Evolutionary conservation across 306 rosid genomes (phyloP), one percentile per base, ranked within the genome.

Genomic region (Fragaria ananassa): DNA sequence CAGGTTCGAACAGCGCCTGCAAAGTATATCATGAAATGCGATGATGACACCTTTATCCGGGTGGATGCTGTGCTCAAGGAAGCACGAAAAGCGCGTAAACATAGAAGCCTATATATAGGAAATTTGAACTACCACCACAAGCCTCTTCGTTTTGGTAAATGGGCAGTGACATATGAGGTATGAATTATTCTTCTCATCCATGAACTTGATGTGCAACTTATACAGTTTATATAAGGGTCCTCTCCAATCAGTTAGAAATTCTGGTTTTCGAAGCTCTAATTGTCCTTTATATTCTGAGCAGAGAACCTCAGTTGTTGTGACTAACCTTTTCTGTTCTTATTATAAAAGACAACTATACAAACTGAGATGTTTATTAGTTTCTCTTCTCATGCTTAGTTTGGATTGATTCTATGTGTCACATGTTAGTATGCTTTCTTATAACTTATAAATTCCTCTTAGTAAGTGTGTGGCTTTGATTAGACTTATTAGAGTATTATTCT

Each of bases 121-220:
- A 92, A 95, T 69, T 86, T 95, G 82, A 90, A 95, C 88, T 92
- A 86, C 81, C 97, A 89, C 75, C 96, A 89, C 73, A 89, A 81
- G 80, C 97, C 97, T 75, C 87, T 95, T 74, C 97, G 97, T 25
- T 10, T 81, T 41, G 99, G 99, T n/a, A 92, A 95, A 90, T 95
- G 99, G 99, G 97, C 99, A 14, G 99, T 95, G 79, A 89, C 97
- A 12, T 89, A 92, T 74, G 97, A 92, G 99, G 99, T 95, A 82
- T 72, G 68, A 39, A 49, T 63, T 39, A 31, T 15, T 50, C 65
- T 39, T 13, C 76, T 79, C 71, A 71, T 70, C 79, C 75, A 18
- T 35, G 45, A 64, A 64, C 11, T 31, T 64, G 45, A 34, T 17
- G 12, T 15, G 29, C 41, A 41, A 8, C 41, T 57, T 73, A 34